These are phyloP conservation scores for Colletotrichum abscissum DNA, from an alignment of 2,329 filamentous ascomycete species.

Conservation along the genomic window DNA sequence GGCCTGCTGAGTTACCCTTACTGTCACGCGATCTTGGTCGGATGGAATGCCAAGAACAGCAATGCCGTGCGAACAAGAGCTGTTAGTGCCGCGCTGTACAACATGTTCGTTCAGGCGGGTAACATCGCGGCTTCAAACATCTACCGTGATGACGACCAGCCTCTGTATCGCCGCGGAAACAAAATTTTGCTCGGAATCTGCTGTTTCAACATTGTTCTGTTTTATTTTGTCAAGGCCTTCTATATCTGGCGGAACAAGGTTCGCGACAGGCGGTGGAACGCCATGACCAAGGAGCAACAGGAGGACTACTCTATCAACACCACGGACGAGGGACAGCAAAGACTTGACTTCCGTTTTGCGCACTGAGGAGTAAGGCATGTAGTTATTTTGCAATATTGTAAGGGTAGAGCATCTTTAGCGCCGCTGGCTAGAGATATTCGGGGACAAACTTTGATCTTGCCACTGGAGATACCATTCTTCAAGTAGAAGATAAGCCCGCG, in stretches of 20 bases:
- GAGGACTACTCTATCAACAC: slow-evolving; percentile 60
- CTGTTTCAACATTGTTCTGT: slow-evolving; percentile 58
- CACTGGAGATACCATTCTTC: too few relatives aligned
- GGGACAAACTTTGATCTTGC: neutral
- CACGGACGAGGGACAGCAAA: slow-evolving; percentile 63
- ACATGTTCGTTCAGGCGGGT: slow-evolving; percentile 57
- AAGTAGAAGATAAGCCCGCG: too few relatives aligned
- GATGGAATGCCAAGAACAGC: slow-evolving; percentile 59
- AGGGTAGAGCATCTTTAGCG: accelerated
- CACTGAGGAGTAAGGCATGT: slow-evolving; percentile 45
- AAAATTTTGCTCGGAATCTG: slow-evolving; percentile 60
- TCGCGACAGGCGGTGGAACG: slow-evolving; percentile 55
- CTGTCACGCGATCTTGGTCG: slow-evolving; percentile 59
- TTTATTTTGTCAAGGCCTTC: slow-evolving; percentile 56
- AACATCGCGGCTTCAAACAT: slow-evolving; percentile 60
- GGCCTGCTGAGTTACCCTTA: slow-evolving; percentile 60
- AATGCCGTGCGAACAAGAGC: slow-evolving; percentile 61
- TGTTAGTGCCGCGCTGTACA: slow-evolving; percentile 60
- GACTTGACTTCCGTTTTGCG: slow-evolving; percentile 65
- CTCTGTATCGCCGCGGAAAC: slow-evolving; percentile 63
- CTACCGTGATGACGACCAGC: slow-evolving; percentile 66
- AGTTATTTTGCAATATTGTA: accelerated
- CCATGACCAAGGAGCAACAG: slow-evolving; percentile 57
- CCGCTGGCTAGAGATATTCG: neutral
- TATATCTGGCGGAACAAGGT: slow-evolving; percentile 60